Evolutionary conservation across 352 stramenopile species (phyloP).

Genomic region (Elongisporangium undulatum): DNA sequence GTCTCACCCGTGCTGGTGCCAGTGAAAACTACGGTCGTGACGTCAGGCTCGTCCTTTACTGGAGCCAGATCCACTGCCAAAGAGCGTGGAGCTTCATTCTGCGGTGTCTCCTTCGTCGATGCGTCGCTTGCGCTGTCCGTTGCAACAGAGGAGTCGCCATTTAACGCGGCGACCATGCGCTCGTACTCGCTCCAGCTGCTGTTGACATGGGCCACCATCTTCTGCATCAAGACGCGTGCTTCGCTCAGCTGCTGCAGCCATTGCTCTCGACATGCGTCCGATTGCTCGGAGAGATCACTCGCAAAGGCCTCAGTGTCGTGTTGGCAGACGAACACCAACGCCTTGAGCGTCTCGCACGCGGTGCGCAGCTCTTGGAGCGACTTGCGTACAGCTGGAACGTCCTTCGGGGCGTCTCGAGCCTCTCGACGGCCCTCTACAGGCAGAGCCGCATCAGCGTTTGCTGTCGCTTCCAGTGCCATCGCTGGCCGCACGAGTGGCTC

Average conservation of each 20-base stretch:
- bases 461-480: not conserved
- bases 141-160: not conserved
- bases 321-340: conserved; percentile 36
- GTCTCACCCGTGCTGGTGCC: conserved; percentile 69
- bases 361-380: conserved; percentile 33
- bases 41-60: not conserved
- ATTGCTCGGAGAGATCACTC: no score
- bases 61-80: conserved; percentile 3
- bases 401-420: conserved; percentile 3
- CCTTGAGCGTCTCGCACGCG: conserved; percentile 45
- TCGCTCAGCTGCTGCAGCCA: not conserved
- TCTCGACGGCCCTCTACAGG: not conserved
- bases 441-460: conserved; percentile 1
- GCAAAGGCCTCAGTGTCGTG: conserved; percentile 15
- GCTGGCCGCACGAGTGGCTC: not conserved
- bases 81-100: not conserved
- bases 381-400: not conserved
- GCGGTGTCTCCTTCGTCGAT: not conserved
- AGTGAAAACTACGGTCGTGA: conserved; percentile 50
- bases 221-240: not conserved
- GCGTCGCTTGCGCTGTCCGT: conserved; percentile 6
- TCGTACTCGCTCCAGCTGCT: not conserved
- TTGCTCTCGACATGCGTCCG: not conserved
- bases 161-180: not conserved
- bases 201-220: not conserved